Evolutionary conservation across 2,329 filamentous ascomycete species (phyloP).

Genomic region (Cladobotryum mycophilum): DNA sequence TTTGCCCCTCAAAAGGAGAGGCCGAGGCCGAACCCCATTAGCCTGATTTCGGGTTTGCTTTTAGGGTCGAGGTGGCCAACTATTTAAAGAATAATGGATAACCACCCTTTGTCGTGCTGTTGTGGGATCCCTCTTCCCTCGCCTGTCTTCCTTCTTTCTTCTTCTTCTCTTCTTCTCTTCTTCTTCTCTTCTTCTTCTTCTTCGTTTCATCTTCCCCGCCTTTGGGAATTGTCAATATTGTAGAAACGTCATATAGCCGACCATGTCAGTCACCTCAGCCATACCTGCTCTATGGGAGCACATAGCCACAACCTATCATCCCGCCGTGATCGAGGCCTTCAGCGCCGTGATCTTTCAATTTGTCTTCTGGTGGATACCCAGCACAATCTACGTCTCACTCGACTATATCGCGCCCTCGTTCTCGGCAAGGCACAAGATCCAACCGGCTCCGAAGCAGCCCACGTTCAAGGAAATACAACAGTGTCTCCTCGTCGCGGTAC

Average conservation of each 20-base stretch:
- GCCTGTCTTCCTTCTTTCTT: no score
- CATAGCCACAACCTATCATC: constrained; percentile 20
- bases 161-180: no score
- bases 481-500: constrained; percentile 37
- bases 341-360: constrained; percentile 35
- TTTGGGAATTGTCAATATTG: no score
- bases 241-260: background rate
- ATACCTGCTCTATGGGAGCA: constrained; percentile 16
- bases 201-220: no score
- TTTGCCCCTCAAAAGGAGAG: no score
- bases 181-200: no score
- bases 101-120: no score
- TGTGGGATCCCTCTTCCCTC: no score
- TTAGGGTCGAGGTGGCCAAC: no score
- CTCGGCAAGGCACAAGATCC: constrained; percentile 47
- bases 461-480: constrained; percentile 36
- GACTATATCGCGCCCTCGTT: constrained; percentile 40
- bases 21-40: no score
- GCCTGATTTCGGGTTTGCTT: no score
- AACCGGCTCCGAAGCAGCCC: constrained; percentile 45
- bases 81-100: no score
- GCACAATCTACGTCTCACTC: constrained; percentile 35
- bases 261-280: background rate
- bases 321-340: constrained; percentile 33
- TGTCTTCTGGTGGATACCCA: constrained; percentile 42